Percentiles rank a stretch among this genome's conserved stretches.
phyloP scores from a whole-genome alignment of 2,329 filamentous ascomycete species.

The Colletotrichum lupini region DNA sequence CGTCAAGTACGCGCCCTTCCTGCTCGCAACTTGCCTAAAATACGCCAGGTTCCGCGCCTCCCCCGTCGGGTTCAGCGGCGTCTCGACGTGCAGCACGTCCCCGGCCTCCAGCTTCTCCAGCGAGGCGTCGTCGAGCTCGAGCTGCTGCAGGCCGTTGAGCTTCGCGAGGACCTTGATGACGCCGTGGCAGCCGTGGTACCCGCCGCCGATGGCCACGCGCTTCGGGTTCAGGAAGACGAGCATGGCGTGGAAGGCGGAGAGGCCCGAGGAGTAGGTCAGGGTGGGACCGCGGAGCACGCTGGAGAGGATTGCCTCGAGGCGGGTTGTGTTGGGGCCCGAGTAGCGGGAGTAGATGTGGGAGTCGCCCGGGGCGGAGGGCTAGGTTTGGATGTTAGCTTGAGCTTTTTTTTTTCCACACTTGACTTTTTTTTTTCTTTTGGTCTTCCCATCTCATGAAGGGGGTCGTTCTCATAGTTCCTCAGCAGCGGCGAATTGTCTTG shows the following conservation, averaged over 20 bases:
- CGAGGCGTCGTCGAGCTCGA: conserved; percentile 65
- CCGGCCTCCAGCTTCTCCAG: conserved; percentile 75
- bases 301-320: conserved; percentile 85
- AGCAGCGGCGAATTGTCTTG: not conserved
- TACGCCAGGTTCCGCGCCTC: conserved; percentile 78
- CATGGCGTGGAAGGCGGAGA: conserved; percentile 89
- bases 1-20: conserved; percentile 78
- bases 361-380: conserved; percentile 65
- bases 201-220: conserved; percentile 82
- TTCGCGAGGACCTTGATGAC: conserved; percentile 80
- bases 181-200: conserved; percentile 95
- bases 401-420: not conserved
- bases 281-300: conserved; percentile 76
- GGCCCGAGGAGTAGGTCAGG: conserved; percentile 85
- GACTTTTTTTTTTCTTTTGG: not conserved
- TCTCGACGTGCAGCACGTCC: conserved; percentile 92
- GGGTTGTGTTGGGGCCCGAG: conserved; percentile 81
- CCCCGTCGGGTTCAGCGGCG: conserved; percentile 91
- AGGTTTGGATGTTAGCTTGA: conserved; percentile 31
- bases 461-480: not conserved
- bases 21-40: conserved; percentile 79
- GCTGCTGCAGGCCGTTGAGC: conserved; percentile 78
- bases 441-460: not conserved
- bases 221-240: conserved; percentile 86
- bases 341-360: conserved; percentile 87